Evolutionary conservation across 2,329 filamentous ascomycete genomes (phyloP).

Genomic region (Rutstroemia sp.): DNA sequence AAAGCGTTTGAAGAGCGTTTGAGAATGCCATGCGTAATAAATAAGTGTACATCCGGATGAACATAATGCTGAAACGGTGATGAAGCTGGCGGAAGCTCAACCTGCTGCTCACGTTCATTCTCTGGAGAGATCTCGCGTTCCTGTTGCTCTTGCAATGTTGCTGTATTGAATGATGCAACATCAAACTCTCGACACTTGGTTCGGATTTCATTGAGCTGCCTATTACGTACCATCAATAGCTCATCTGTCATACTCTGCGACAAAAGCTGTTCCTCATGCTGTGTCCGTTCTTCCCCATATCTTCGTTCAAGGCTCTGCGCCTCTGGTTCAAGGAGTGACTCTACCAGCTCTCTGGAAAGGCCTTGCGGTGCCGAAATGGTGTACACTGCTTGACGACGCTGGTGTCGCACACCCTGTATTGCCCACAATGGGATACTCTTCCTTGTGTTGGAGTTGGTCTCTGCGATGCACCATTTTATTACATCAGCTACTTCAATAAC

Average conservation of each 20-base stretch:
- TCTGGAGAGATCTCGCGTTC: slow-evolving; percentile 62
- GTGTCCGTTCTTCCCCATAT: too few species aligned
- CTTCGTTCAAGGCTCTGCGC: too few species aligned
- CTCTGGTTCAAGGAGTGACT: not conserved
- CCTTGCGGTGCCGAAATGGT: not conserved
- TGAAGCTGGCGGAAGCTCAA: slow-evolving; percentile 40
- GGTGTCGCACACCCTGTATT: slow-evolving; percentile 46
- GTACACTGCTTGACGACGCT: slow-evolving; percentile 25
- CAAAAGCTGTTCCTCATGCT: too few species aligned
- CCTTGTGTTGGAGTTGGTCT: slow-evolving; percentile 45
- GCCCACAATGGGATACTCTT: slow-evolving; percentile 52
- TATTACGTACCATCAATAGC: not conserved
- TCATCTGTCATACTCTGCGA: too few species aligned
- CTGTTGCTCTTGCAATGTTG: slow-evolving; percentile 54
- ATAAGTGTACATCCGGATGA: slow-evolving; percentile 35
- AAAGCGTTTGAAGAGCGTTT: slow-evolving; percentile 26
- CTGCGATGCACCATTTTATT: slow-evolving; percentile 49
- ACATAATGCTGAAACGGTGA: slow-evolving; percentile 35
- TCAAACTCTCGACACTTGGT: slow-evolving; percentile 34
- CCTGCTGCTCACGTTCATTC: slow-evolving; percentile 50
- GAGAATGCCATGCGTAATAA: slow-evolving; percentile 27
- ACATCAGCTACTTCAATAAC: slow-evolving; percentile 46
- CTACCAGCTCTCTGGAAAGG: slow-evolving; percentile 46
- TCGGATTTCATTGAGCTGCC: slow-evolving; percentile 4
- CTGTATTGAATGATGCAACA: slow-evolving; percentile 12